Evolutionary conservation across 2,329 filamentous ascomycete species (phyloP), one percentile per base, ranked within the genome.

Genomic region (Trichoderma atroviride): DNA sequence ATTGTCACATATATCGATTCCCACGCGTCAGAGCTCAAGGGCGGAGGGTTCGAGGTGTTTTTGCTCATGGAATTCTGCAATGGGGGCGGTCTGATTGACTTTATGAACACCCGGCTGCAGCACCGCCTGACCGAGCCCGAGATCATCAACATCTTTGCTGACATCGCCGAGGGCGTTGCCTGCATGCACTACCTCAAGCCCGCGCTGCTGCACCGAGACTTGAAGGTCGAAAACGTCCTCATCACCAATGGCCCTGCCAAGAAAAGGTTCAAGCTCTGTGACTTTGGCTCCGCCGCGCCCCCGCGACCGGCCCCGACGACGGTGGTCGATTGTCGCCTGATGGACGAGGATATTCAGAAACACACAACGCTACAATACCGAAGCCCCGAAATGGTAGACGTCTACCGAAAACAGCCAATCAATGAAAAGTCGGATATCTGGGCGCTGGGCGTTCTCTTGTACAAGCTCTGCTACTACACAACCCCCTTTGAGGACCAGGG

Each of bases 111-210:
- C 43, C 89, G 96, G 65, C 83, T 99, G 76, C 96, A 99, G 82
- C 94, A 99, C 79, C 92, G 96, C 62, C 85, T 99, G 80, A 99
- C 95, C 43, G 96, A 99, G 83, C 95, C 96, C 61, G 96, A 99
- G 84, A 97, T 99, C 74, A 84, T 99, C 75, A 92, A 94, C 83
- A 98, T 99, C 81, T 98, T 99, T 82, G 91, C 91, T 63, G 96
- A 99, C 79, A 93, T 97, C 68, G 92, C 94, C 59, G 95, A 98
- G 82, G 96, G 96, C 47, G 94, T 99, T 56, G 96, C 96, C 35
- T 97, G 94, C 79, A 99, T 99, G 96, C 96, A 99, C 82, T 99
- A 99, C 81, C 89, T 99, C 60, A 96, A 96, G 81, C 96, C 96
- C 5, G 90, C 96, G 61, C 83, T 99, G 68, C 85, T 99, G 70